Conservation (phyloP, 106 monocot species). For the Dendrobium catenatum region DNA sequence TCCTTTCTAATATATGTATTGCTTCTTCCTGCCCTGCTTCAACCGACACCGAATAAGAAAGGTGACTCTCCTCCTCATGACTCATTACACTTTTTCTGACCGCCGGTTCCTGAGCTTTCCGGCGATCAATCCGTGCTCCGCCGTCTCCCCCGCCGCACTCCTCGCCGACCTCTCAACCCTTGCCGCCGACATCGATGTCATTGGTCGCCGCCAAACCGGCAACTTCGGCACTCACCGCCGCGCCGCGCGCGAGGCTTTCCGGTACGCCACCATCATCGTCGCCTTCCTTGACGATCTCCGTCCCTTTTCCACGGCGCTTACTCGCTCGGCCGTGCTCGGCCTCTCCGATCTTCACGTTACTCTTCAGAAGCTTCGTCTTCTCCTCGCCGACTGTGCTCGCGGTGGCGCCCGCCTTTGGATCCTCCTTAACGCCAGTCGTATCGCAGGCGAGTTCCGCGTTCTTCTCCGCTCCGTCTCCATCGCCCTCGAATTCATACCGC, state of each 20-base stretch:
- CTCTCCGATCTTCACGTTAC: slow-evolving; percentile 68
- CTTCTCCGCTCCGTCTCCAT: slow-evolving; percentile 40
- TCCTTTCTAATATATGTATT: neutral
- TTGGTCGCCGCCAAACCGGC: neutral
- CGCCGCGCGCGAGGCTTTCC: slow-evolving; percentile 21
- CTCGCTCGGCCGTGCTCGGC: slow-evolving; percentile 19
- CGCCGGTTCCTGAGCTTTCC: slow-evolving; percentile 40
- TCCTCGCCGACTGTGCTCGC: slow-evolving; percentile 42
- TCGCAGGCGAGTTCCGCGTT: slow-evolving; percentile 40
- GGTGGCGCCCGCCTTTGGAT: slow-evolving; percentile 47
- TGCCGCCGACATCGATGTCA: slow-evolving; percentile 12
- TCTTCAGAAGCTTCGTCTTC: slow-evolving; percentile 45
- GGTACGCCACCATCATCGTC: slow-evolving; percentile 15
- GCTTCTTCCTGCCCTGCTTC: neutral
- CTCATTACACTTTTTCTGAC: neutral
- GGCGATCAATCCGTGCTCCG: slow-evolving; percentile 42
- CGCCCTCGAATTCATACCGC: slow-evolving; percentile 46
- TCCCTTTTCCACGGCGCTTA: slow-evolving; percentile 18
- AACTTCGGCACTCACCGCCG: slow-evolving; percentile 21
- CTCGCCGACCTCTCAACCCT: slow-evolving; percentile 34
- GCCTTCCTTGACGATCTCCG: slow-evolving; percentile 39
- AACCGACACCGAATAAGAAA: neutral
- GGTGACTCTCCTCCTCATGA: neutral
- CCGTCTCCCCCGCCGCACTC: slow-evolving; percentile 32
- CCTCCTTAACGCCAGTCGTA: slow-evolving; percentile 40